These are phyloP conservation scores for Rasamsonia emersonii DNA, from an alignment of 2,329 filamentous ascomycete species.

Conservation along the genomic window DNA sequence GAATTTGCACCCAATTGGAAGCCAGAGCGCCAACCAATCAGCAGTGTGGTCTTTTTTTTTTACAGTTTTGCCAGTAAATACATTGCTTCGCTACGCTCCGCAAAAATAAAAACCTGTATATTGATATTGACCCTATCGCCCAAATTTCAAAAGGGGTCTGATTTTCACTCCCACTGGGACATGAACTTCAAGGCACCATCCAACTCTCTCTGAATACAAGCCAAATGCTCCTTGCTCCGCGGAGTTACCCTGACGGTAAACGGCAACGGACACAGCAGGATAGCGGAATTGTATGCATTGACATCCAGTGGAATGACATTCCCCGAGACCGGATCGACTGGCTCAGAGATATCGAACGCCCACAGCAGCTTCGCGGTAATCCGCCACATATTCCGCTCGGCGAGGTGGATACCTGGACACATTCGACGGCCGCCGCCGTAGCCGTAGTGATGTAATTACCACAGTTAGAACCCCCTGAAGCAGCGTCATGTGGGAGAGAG, in stretches of 20 bases:
- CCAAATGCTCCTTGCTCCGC: constrained; percentile 2
- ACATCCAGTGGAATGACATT: constrained; percentile 3
- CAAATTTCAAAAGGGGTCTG: no score
- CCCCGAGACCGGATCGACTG: constrained; percentile 2
- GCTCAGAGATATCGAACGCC: constrained; percentile 7
- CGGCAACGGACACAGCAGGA: constrained; percentile 1
- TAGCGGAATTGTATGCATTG: not conserved
- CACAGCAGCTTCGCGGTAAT: constrained; percentile 16
- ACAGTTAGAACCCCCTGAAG: not conserved
- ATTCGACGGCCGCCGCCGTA: constrained; percentile 19
- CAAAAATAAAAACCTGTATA: no score
- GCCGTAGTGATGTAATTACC: constrained; percentile 12
- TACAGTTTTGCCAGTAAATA: no score
- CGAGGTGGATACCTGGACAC: constrained; percentile 23
- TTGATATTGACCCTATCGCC: no score
- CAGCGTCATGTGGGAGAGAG: no score
- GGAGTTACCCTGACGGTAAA: constrained; percentile 1
- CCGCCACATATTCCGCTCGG: constrained; percentile 16
- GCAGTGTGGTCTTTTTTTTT: no score
- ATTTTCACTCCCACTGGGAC: no score
- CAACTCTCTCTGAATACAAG: not conserved
- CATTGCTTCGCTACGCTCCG: no score
- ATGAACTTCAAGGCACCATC: no score
- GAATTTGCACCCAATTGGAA: no score
- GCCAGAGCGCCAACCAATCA: no score